Conservation (phyloP, 2,329 filamentous ascomycete species). For the Exophiala alcalophila region DNA sequence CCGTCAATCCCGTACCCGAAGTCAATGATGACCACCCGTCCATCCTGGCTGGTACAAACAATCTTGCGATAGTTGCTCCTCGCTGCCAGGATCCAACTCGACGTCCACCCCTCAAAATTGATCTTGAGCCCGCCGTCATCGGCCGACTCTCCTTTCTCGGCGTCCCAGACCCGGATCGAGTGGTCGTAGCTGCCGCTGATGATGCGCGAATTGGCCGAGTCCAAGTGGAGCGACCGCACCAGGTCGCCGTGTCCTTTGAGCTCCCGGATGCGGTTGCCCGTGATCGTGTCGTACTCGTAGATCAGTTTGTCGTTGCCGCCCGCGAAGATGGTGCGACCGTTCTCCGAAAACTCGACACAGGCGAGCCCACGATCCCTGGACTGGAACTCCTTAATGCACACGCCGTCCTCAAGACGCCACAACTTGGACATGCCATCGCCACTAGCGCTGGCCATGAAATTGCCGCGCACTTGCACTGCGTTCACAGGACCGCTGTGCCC, state of each 20-base stretch:
- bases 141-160: constrained; percentile 76
- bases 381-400: constrained; percentile 83
- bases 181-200: constrained; percentile 93
- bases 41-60: constrained; percentile 90
- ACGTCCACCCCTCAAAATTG: constrained; percentile 90
- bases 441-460: constrained; percentile 87
- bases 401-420: constrained; percentile 89
- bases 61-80: constrained; percentile 95
- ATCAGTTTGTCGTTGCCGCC: constrained; percentile 95
- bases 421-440: constrained; percentile 91
- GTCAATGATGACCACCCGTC: constrained; percentile 88
- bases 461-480: constrained; percentile 89
- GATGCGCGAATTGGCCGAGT: constrained; percentile 79
- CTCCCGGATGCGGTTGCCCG: constrained; percentile 75
- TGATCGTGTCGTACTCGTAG: constrained; percentile 92
- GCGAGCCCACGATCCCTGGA: constrained; percentile 91
- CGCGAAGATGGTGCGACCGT: constrained; percentile 87
- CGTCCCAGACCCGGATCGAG: constrained; percentile 92
- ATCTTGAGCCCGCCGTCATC: constrained; percentile 73
- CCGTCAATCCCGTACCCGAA: constrained; percentile 66
- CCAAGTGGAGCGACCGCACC: constrained; percentile 86
- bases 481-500: constrained; percentile 93
- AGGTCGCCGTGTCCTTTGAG: constrained; percentile 80
- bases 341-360: constrained; percentile 93
- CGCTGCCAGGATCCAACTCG: constrained; percentile 92